These are phyloP conservation scores for Comarum palustre DNA, from an alignment of 306 rosid species.

Conservation along the genomic window DNA sequence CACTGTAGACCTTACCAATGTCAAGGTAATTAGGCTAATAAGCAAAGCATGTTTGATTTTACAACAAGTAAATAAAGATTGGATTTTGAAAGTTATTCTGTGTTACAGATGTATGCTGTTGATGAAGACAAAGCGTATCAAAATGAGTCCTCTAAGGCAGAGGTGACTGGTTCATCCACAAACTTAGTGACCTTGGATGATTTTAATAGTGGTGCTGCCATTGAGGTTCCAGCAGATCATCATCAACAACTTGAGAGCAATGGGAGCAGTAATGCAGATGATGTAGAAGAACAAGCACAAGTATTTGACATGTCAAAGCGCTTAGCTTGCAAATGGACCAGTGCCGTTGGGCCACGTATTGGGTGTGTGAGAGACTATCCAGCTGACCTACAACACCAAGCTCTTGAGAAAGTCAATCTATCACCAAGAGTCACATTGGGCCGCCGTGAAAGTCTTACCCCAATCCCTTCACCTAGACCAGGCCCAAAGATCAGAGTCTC, in stretches of 20 bases:
- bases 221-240: slow-evolving; percentile 2
- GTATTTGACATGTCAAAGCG: slow-evolving; percentile 31
- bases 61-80: background rate
- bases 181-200: slow-evolving; percentile 4
- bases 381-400: slow-evolving; percentile 30
- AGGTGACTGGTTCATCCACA: slow-evolving; percentile 2
- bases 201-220: background rate
- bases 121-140: slow-evolving; percentile 33
- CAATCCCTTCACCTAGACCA: slow-evolving; percentile 52
- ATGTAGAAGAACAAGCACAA: slow-evolving; percentile 3
- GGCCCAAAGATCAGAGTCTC: slow-evolving; percentile 46
- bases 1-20: slow-evolving; percentile 35
- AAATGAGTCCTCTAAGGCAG: background rate
- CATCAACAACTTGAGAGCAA: background rate
- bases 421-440: slow-evolving; percentile 32
- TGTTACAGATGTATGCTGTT: slow-evolving; percentile 32
- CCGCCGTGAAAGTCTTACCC: background rate
- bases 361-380: slow-evolving; percentile 55
- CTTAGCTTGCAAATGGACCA: slow-evolving; percentile 46
- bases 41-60: background rate
- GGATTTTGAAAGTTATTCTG: background rate
- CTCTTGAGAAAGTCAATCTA: slow-evolving; percentile 45
- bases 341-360: slow-evolving; percentile 46
- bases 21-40: slow-evolving; percentile 32
- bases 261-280: slow-evolving; percentile 7